phyloP scores from a whole-genome alignment of 306 rosid genomes.

The Lagenaria siceraria region DNA sequence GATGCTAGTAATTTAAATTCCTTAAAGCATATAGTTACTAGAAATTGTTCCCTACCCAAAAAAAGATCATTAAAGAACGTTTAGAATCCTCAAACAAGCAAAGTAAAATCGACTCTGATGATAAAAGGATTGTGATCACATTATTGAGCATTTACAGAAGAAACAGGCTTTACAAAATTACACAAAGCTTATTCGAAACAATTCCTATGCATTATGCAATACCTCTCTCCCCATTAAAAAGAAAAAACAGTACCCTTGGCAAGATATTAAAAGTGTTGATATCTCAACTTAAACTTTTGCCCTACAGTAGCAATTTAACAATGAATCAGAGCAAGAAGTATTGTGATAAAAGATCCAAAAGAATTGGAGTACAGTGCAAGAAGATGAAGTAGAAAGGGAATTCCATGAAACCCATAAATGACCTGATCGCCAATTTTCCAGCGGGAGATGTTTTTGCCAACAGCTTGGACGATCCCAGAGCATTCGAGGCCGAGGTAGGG shows the following conservation, averaged over 20 bases:
- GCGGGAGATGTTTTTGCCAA: constrained; percentile 46
- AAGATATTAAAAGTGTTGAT: too few species aligned
- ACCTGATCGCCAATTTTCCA: constrained; percentile 92
- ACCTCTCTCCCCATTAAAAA: neutral
- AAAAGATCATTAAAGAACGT: neutral
- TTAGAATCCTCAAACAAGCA: neutral
- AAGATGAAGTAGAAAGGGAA: neutral
- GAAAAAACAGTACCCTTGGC: neutral
- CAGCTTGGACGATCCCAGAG: constrained; percentile 55
- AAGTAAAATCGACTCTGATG: neutral
- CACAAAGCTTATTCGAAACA: neutral
- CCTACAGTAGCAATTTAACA: too few species aligned
- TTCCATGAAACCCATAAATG: neutral
- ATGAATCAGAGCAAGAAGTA: too few species aligned
- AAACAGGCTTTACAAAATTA: neutral
- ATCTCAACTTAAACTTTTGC: neutral
- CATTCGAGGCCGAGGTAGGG: constrained; percentile 71
- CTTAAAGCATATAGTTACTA: neutral
- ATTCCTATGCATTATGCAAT: neutral
- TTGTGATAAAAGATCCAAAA: too few species aligned
- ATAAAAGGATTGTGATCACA: neutral
- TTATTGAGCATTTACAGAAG: neutral
- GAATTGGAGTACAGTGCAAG: neutral
- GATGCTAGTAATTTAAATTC: neutral
- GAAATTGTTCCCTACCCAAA: neutral